Evolutionary conservation across 2,329 filamentous ascomycete species (phyloP).

Genomic region (Fusarium metavorans): DNA sequence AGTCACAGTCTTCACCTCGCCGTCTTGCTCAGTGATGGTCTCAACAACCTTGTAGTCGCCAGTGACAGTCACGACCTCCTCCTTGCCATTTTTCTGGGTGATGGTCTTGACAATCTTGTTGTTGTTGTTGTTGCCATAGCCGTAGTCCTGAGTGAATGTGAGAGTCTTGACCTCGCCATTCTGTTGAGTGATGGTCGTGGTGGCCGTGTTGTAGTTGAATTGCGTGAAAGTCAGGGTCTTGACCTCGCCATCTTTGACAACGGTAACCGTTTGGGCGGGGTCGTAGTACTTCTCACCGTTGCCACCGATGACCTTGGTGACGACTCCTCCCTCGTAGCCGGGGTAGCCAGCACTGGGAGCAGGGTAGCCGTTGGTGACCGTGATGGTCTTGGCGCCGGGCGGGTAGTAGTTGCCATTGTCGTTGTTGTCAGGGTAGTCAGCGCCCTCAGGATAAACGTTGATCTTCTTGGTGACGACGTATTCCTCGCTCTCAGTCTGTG

Average conservation of each 20-base stretch:
- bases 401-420: slow-evolving; percentile 14
- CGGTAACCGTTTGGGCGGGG: slow-evolving; percentile 26
- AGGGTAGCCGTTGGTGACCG: slow-evolving; percentile 20
- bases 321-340: slow-evolving; percentile 15
- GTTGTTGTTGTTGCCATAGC: slow-evolving; percentile 1
- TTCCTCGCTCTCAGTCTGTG: slow-evolving; percentile 33
- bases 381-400: slow-evolving; percentile 27
- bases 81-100: slow-evolving; percentile 6
- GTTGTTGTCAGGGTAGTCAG: slow-evolving; percentile 3
- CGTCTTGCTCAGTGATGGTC: slow-evolving; percentile 28
- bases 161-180: slow-evolving; percentile 29
- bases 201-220: slow-evolving; percentile 1
- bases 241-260: slow-evolving; percentile 30
- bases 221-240: slow-evolving; percentile 34
- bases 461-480: slow-evolving; percentile 40
- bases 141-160: slow-evolving; percentile 9
- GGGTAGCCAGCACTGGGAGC: slow-evolving; percentile 23
- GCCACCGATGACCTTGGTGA: slow-evolving; percentile 18
- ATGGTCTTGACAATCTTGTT: slow-evolving; percentile 23
- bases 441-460: slow-evolving; percentile 21
- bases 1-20: slow-evolving; percentile 25
- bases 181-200: slow-evolving; percentile 31
- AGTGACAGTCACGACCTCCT: neutral
- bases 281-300: slow-evolving; percentile 1
- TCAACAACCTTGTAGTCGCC: slow-evolving; percentile 17